Evolutionary conservation across 257 asterid species (phyloP).

Genomic region (Rhazya stricta): DNA sequence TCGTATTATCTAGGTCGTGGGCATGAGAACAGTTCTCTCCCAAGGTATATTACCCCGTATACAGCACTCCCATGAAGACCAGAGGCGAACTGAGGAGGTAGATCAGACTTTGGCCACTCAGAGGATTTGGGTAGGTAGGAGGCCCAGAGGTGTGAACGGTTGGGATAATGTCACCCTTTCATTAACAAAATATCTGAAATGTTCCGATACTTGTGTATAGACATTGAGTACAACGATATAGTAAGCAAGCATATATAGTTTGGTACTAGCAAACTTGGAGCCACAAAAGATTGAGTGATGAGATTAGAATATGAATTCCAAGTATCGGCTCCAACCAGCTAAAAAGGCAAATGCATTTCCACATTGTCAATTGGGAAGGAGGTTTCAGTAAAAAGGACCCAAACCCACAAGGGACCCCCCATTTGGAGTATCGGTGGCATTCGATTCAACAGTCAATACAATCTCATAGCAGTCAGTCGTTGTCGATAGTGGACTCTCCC

Average conservation of each 20-base stretch:
- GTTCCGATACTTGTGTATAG: neutral
- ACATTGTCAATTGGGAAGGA: neutral
- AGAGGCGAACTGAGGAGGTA: neutral
- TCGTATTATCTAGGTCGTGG: neutral
- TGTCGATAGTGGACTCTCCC: slow-evolving; percentile 3
- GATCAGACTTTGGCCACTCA: neutral
- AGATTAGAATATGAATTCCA: neutral
- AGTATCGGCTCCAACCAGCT: neutral
- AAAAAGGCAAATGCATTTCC: slow-evolving; percentile 1
- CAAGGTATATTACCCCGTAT: neutral
- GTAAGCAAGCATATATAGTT: neutral
- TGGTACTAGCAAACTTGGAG: neutral
- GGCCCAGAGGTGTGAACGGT: neutral
- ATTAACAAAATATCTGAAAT: neutral
- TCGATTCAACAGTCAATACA: neutral
- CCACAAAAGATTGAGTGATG: neutral
- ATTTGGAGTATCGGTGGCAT: slow-evolving; percentile 1
- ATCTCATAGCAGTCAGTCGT: slow-evolving; percentile 12
- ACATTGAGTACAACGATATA: neutral
- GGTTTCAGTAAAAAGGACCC: neutral
- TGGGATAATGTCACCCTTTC: neutral
- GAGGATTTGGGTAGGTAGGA: neutral
- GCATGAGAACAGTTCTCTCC: neutral
- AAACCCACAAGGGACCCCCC: neutral
- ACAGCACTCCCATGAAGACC: neutral